Conservation (phyloP, 306 rosid genomes). For the Astragalus membranaceus region DNA sequence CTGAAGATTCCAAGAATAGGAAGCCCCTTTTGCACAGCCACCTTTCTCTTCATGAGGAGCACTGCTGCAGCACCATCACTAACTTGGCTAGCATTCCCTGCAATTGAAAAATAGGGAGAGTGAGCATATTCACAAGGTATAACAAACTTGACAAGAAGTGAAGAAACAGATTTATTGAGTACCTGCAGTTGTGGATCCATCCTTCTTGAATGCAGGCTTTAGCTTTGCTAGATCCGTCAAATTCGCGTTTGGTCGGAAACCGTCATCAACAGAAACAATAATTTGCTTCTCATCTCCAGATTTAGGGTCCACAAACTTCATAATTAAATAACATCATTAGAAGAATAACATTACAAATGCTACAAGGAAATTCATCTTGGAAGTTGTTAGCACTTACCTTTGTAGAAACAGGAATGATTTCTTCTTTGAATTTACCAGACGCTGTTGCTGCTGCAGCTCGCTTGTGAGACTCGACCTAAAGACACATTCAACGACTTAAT, state of each 20-base stretch:
- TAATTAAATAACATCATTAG: slow-evolving; percentile 20
- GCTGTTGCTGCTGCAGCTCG: slow-evolving; percentile 83
- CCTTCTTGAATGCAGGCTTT: slow-evolving; percentile 71
- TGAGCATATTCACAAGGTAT: neutral
- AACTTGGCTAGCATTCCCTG: slow-evolving; percentile 91
- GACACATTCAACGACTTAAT: neutral
- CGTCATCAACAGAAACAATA: slow-evolving; percentile 69
- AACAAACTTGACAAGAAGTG: neutral
- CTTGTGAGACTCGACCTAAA: slow-evolving; percentile 78
- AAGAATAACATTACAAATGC: slow-evolving; percentile 5
- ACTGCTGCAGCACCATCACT: slow-evolving; percentile 97
- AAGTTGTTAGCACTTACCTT: slow-evolving; percentile 51
- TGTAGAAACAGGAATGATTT: slow-evolving; percentile 75
- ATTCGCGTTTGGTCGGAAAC: slow-evolving; percentile 63
- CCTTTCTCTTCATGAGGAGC: slow-evolving; percentile 86
- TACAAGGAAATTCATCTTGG: neutral
- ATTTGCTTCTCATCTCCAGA: slow-evolving; percentile 69
- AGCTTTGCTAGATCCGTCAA: slow-evolving; percentile 61
- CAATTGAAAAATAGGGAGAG: slow-evolving; percentile 2
- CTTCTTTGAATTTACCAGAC: slow-evolving; percentile 84
- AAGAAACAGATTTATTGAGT: neutral
- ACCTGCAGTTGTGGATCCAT: slow-evolving; percentile 92
- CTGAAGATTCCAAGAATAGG: slow-evolving; percentile 81
- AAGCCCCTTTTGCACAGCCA: slow-evolving; percentile 70
- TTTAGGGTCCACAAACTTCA: slow-evolving; percentile 74